Conservation (phyloP, 805 yeast genomes). For the Metschnikowia proteae region DNA sequence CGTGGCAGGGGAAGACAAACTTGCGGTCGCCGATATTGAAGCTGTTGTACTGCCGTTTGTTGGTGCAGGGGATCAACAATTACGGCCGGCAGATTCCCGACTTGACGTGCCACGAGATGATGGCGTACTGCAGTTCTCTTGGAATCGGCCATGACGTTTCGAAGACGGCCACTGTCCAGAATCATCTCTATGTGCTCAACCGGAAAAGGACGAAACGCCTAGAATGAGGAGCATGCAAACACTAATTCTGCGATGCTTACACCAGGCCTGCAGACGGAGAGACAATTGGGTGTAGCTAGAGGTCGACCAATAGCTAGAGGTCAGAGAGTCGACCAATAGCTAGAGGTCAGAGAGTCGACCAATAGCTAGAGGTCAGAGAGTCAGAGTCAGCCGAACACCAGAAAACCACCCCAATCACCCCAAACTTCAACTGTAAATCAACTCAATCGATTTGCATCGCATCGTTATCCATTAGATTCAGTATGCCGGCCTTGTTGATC, state of each 20-base stretch:
- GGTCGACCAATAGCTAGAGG: no score
- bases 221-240: no score
- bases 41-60: conserved; percentile 24
- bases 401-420: no score
- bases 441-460: conserved; percentile 7
- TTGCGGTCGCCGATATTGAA: neutral
- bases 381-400: no score
- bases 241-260: no score
- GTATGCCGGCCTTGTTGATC: conserved; percentile 32
- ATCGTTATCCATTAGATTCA: conserved; percentile 29
- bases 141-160: conserved; percentile 22
- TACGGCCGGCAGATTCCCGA: conserved; percentile 43
- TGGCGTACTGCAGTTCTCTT: conserved; percentile 26
- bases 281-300: no score
- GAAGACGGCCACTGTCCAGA: conserved; percentile 24
- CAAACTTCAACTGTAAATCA: no score
- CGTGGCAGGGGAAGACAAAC: conserved; percentile 1
- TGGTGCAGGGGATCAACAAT: conserved; percentile 33
- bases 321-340: no score
- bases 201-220: neutral
- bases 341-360: no score
- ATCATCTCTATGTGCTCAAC: conserved; percentile 29
- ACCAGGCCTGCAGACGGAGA: no score
- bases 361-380: no score
- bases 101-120: conserved; percentile 33